phyloP scores from a whole-genome alignment of 1,284 basidiomycete species.

The Lentinus polychrous region DNA sequence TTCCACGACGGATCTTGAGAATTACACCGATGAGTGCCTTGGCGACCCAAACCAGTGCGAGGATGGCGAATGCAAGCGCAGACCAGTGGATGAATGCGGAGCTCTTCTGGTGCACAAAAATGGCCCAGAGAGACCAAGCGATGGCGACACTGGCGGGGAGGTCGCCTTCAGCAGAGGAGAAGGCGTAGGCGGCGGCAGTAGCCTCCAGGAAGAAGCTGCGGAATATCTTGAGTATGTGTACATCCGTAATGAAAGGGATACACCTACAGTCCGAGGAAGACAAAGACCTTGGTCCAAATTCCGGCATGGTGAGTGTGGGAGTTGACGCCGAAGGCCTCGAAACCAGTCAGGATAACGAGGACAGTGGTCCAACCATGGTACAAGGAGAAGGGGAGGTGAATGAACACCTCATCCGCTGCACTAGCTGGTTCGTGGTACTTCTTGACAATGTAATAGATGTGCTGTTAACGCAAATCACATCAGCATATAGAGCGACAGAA shows the following conservation, averaged over 20 bases:
- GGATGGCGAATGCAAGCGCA: constrained; percentile 79
- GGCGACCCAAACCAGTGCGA: constrained; percentile 78
- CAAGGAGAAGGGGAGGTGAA: constrained; percentile 86
- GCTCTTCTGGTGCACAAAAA: constrained; percentile 63
- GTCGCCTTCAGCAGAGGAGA: constrained; percentile 85
- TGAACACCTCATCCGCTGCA: constrained; percentile 69
- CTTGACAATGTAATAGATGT: constrained; percentile 92
- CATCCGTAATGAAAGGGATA: constrained; percentile 6
- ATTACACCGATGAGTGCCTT: constrained; percentile 60
- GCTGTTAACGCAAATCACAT: constrained; percentile 27
- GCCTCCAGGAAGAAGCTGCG: constrained; percentile 86
- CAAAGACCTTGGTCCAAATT: constrained; percentile 89
- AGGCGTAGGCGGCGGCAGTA: constrained; percentile 87
- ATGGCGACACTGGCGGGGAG: constrained; percentile 85
- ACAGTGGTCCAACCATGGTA: constrained; percentile 96
- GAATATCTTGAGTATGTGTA: constrained; percentile 11
- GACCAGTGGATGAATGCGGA: constrained; percentile 81
- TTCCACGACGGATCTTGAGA: constrained; percentile 34
- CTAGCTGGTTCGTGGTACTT: constrained; percentile 67
- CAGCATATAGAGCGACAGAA: constrained; percentile 11
- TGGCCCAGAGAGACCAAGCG: constrained; percentile 77
- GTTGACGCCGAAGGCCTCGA: constrained; percentile 88
- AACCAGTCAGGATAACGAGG: constrained; percentile 81
- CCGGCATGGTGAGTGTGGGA: constrained; percentile 61
- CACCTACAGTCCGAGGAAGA: constrained; percentile 77